Evolutionary conservation across 208 protist species (phyloP).

Genomic region (Acanthamoeba castellanii): DNA sequence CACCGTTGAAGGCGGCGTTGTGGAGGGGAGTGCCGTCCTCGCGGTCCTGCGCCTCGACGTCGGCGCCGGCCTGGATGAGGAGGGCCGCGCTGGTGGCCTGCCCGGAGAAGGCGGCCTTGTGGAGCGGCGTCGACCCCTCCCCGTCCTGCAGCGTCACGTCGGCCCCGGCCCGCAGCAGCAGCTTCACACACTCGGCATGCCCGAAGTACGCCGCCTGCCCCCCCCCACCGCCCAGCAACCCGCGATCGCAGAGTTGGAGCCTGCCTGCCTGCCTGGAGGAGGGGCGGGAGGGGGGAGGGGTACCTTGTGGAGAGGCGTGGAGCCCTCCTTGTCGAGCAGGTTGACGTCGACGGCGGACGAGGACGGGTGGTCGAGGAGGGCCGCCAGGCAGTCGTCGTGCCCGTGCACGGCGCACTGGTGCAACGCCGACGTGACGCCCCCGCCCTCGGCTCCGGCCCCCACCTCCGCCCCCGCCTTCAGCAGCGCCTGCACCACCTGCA

Average conservation of each 20-base stretch:
- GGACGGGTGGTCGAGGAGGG: background rate
- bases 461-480: background rate
- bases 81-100: slow-evolving; percentile 20
- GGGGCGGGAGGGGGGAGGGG: too few relatives aligned
- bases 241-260: too few relatives aligned
- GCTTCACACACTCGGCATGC: background rate
- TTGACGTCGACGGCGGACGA: background rate
- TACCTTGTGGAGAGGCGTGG: slow-evolving; percentile 48
- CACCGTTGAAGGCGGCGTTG: slow-evolving; percentile 43
- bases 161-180: background rate
- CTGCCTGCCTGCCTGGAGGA: too few relatives aligned
- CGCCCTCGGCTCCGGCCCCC: background rate
- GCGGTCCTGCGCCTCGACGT: slow-evolving; percentile 23
- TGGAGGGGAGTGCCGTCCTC: slow-evolving; percentile 33
- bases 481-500: background rate
- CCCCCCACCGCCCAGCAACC: too few relatives aligned
- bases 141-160: slow-evolving; percentile 46
- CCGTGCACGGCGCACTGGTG: slow-evolving; percentile 37
- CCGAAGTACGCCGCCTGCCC: slow-evolving; percentile 35
- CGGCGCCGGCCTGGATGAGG: slow-evolving; percentile 28
- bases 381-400: slow-evolving; percentile 2
- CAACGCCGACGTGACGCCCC: background rate
- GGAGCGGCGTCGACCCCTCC: slow-evolving; percentile 9
- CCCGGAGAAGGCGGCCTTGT: slow-evolving; percentile 28
- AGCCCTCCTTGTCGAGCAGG: slow-evolving; percentile 41